Evolutionary conservation across 768 basidiomycete genomes (phyloP).

Genomic region (Trametes villosa): DNA sequence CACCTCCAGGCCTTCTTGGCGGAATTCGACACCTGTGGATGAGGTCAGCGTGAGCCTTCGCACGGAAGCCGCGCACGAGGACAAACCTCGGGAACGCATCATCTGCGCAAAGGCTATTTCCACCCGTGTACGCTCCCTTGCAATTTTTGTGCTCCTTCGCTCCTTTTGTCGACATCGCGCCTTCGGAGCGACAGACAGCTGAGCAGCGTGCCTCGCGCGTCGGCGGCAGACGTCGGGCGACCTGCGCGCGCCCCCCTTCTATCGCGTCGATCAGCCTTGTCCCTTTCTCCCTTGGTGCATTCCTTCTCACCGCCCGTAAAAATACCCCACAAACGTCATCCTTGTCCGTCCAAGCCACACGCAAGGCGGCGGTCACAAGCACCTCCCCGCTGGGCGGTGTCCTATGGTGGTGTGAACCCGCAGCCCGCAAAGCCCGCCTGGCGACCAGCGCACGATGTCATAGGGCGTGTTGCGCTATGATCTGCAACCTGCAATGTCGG

Average conservation of each 20-base stretch:
- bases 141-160: conserved; percentile 1
- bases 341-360: background rate
- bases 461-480: background rate
- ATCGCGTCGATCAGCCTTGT: conserved; percentile 12
- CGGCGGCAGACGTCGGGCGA: background rate
- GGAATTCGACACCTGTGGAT: background rate
- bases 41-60: conserved; percentile 4
- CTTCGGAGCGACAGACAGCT: background rate
- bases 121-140: conserved; percentile 1
- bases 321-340: conserved; percentile 17
- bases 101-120: conserved; percentile 14
- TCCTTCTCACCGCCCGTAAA: conserved; percentile 12
- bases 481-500: background rate
- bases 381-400: background rate
- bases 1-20: background rate
- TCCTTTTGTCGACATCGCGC: background rate
- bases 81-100: conserved; percentile 10
- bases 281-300: conserved; percentile 6
- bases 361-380: conserved; percentile 5
- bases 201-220: conserved; percentile 8
- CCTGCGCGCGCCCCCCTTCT: background rate
- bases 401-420: background rate
- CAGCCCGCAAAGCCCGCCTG: background rate
- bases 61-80: conserved; percentile 6
- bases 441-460: background rate